phyloP scores from a whole-genome alignment of 2,329 filamentous ascomycete genomes.

The Alternaria postmessia region DNA sequence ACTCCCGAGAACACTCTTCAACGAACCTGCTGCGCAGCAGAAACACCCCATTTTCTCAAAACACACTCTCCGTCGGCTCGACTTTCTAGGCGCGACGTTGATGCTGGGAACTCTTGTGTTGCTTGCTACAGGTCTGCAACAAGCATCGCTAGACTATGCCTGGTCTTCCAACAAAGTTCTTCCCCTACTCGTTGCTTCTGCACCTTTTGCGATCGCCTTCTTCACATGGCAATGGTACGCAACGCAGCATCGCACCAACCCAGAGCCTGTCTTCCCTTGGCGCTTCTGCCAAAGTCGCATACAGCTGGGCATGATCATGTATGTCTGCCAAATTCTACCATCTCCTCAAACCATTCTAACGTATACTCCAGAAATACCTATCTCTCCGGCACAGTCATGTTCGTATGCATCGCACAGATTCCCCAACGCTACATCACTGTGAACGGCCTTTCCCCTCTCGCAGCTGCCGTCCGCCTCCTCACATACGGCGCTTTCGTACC shows the following conservation, averaged over 20 bases:
- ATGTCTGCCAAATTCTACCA: neutral
- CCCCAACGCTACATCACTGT: constrained; percentile 27
- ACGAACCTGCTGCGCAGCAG: constrained; percentile 12
- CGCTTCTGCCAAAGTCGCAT: constrained; percentile 2
- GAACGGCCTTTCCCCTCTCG: constrained; percentile 18
- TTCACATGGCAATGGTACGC: constrained; percentile 25
- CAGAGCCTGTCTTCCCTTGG: constrained; percentile 31
- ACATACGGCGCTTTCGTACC: constrained; percentile 22
- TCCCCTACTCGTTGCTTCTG: constrained; percentile 17
- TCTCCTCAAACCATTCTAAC: neutral
- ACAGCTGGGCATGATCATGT: constrained; percentile 18
- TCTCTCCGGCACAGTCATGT: constrained; percentile 19
- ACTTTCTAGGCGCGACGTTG: constrained; percentile 22
- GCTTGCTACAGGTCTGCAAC: constrained; percentile 25
- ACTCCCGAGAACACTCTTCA: constrained; percentile 8
- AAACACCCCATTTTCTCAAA: neutral
- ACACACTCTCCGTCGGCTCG: constrained; percentile 8
- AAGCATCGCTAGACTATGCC: constrained; percentile 17
- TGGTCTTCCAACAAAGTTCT: constrained; percentile 21
- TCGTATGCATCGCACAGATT: constrained; percentile 22
- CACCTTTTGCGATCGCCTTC: constrained; percentile 21
- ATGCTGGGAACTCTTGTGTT: constrained; percentile 25
- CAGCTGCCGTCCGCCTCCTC: constrained; percentile 21
- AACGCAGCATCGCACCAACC: constrained; percentile 8
- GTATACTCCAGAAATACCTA: constrained; percentile 15